phyloP scores from a whole-genome alignment of 2,329 filamentous ascomycete species.

The Neospermospora avenae region DNA sequence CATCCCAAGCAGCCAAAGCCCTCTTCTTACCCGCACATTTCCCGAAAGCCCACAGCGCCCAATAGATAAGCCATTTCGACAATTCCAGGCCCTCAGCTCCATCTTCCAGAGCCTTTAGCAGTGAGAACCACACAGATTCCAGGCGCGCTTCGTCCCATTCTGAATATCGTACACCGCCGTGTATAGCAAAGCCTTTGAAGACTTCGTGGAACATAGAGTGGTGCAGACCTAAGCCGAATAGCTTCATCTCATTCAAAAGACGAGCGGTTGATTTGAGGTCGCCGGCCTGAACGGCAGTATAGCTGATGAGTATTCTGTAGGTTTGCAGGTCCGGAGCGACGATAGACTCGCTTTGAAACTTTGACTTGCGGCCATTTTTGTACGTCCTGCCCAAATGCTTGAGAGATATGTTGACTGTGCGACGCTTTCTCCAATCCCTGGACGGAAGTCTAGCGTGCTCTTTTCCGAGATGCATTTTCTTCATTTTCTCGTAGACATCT shows the following conservation, averaged over 20 bases:
- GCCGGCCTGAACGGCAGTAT: conserved; percentile 67
- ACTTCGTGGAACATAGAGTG: conserved; percentile 76
- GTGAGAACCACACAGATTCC: conserved; percentile 62
- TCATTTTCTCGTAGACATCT: conserved; percentile 82
- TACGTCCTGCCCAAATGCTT: conserved; percentile 55
- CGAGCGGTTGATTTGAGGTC: conserved; percentile 68
- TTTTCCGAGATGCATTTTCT: conserved; percentile 38
- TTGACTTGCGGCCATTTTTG: conserved; percentile 53
- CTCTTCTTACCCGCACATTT: conserved; percentile 38
- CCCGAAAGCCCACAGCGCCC: conserved; percentile 61
- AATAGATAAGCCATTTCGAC: conserved; percentile 58
- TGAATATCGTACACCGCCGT: conserved; percentile 64
- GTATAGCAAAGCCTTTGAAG: conserved; percentile 74
- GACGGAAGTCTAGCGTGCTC: conserved; percentile 32
- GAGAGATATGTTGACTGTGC: conserved; percentile 49
- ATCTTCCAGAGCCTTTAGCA: conserved; percentile 53
- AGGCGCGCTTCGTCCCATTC: conserved; percentile 73
- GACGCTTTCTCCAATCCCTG: conserved; percentile 35
- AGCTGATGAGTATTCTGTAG: conserved; percentile 73
- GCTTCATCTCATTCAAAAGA: conserved; percentile 77
- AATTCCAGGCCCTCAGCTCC: conserved; percentile 46
- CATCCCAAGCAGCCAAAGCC: conserved; percentile 32
- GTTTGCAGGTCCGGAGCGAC: conserved; percentile 75
- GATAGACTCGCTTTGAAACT: conserved; percentile 59
- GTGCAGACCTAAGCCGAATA: conserved; percentile 64